Evolutionary conservation across 495 filamentous ascomycete species (phyloP), one percentile per base, ranked within the genome.

Genomic region (Endocarpon pusillum): DNA sequence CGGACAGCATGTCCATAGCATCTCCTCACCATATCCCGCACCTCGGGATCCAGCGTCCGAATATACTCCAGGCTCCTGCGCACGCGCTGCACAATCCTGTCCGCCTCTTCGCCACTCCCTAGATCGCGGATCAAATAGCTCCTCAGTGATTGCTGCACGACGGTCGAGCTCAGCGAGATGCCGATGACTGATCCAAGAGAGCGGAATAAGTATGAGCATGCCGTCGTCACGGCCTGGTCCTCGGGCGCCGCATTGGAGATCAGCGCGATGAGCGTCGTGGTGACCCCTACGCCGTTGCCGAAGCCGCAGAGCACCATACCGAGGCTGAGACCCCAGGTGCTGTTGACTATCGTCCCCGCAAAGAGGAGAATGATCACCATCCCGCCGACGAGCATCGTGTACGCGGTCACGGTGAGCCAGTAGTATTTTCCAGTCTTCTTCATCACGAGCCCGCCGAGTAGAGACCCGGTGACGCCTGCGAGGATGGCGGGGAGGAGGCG

Each of bases 151-250:
- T 80, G 74, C 48, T 93, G 84, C 12, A 83, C 66, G 11, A 83
- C 63, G 2, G 78, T 84, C 0, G 79, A 69, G 10, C 71, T 65
- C 17, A 81, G 47, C 16, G 75, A 76, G 23, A 91, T 52, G 6
- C 82, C 81, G 14, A 81, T 64, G 6, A 82, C 74, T 3, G 71
- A 74, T n/a, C 84, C 84, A 7, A 91, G 58, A 3, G 78, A 76
- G 3, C 84, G 74, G 63, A 93, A 93, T 2, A 91, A 67, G 50
- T 91, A 93, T 1, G 73, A 81, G 49, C 80, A 85, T 1, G 84
- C 84, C 9, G 81, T 86, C 2, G 75, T 76, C 2, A 91, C 66
- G 1, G 83, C 83, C 38, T 81, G 73, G 41, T 89, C 81, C 24
- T 67, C 63, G 0, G 54, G 60, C 5, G 64, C 54, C 0, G 76